These are phyloP conservation scores for Pyrenochaeta sp. DNA, from an alignment of 2,329 filamentous ascomycete genomes.

Conservation along the genomic window DNA sequence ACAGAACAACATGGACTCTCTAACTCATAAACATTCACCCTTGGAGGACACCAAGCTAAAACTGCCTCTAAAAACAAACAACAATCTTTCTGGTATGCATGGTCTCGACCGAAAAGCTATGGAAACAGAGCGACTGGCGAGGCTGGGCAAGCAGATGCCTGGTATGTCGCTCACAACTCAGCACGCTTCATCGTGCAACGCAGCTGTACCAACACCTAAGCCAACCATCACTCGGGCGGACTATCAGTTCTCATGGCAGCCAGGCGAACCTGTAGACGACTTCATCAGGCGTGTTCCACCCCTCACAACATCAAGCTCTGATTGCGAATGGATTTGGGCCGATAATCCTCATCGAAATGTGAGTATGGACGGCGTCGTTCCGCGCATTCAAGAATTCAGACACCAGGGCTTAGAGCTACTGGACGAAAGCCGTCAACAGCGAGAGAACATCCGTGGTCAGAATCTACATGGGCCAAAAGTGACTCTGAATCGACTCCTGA, in stretches of 20 bases:
- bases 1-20: too few relatives aligned
- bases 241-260: slow-evolving; percentile 63
- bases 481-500: slow-evolving; percentile 49
- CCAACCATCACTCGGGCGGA: slow-evolving; percentile 65
- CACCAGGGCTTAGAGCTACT: slow-evolving; percentile 64
- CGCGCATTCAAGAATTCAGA: slow-evolving; percentile 59
- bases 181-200: too few relatives aligned
- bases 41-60: slow-evolving; percentile 3
- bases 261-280: slow-evolving; percentile 66
- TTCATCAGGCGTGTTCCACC: slow-evolving; percentile 76
- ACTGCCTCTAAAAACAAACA: slow-evolving; percentile 2
- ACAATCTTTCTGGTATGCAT: slow-evolving; percentile 9
- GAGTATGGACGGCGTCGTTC: slow-evolving; percentile 36
- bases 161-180: slow-evolving; percentile 10
- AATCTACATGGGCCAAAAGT: slow-evolving; percentile 57
- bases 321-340: slow-evolving; percentile 75
- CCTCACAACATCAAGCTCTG: slow-evolving; percentile 55
- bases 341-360: slow-evolving; percentile 65
- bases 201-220: slow-evolving; percentile 15
- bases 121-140: slow-evolving; percentile 19
- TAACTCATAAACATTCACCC: not conserved
- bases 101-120: slow-evolving; percentile 17
- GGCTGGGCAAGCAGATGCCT: slow-evolving; percentile 18
- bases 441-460: slow-evolving; percentile 59
- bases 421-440: slow-evolving; percentile 55